phyloP scores from a whole-genome alignment of 164 flowering plant species.

The Protea cynaroides region DNA sequence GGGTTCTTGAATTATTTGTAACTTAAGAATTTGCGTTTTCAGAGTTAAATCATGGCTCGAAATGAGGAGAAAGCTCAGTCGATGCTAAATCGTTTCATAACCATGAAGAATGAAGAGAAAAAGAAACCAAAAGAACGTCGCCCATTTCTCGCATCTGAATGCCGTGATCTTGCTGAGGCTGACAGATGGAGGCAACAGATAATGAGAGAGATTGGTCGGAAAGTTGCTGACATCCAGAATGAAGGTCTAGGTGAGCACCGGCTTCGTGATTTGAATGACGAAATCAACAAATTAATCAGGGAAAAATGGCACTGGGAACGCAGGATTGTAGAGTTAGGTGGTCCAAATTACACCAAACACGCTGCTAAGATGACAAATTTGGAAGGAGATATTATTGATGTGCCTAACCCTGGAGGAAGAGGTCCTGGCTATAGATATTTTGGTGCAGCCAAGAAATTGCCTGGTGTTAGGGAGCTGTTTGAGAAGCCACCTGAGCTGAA shows the following conservation, averaged over 20 bases:
- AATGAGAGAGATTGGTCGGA: constrained; percentile 85
- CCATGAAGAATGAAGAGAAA: constrained; percentile 75
- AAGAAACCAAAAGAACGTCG: constrained; percentile 92
- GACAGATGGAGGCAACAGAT: constrained; percentile 96
- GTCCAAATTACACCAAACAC: constrained; percentile 60
- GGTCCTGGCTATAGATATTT: constrained; percentile 92
- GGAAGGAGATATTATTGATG: constrained; percentile 91
- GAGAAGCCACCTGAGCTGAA: constrained; percentile 91
- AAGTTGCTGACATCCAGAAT: constrained; percentile 90
- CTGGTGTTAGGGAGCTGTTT: constrained; percentile 82
- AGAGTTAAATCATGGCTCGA: constrained; percentile 54
- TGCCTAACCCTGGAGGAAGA: constrained; percentile 88
- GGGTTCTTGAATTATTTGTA: too few species aligned
- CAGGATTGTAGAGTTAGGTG: constrained; percentile 82
- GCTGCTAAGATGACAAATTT: constrained; percentile 86
- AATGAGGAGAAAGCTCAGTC: constrained; percentile 98
- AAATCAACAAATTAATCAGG: constrained; percentile 82
- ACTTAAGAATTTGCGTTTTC: too few species aligned
- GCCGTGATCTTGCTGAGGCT: constrained; percentile 89
- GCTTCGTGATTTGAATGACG: constrained; percentile 86
- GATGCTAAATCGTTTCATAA: constrained; percentile 83
- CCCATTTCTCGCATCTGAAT: constrained; percentile 89
- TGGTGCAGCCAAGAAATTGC: constrained; percentile 91
- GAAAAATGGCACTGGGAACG: constrained; percentile 90
- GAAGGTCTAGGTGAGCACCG: constrained; percentile 91